Evolutionary conservation across 163 green algal genomes (phyloP), one percentile per base, ranked within the genome.

Genomic region (Trebouxia gelatinosa): DNA sequence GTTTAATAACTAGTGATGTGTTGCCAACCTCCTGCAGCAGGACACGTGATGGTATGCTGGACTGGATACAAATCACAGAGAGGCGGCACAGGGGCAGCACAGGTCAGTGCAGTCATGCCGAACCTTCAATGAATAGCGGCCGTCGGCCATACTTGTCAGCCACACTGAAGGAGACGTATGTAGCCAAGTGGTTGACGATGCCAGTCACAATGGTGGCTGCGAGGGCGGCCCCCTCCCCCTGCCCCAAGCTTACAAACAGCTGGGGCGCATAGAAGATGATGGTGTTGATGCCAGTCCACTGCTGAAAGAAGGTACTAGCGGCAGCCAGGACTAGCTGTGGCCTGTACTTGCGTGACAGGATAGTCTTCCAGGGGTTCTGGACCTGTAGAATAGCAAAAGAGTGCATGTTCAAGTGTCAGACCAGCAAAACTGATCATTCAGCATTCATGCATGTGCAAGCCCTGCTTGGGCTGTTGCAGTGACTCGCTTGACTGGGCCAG

Each of bases 211-310:
- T 87, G 17, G 88, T 87, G 61, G 88, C 87, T 0, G 91, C 80
- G 26, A 95, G 87, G 21, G 89, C 79, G 4, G 66, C 72, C 3
- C 82, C 78, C 13, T 85, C 61, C 19, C 82, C 82, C 1, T 80
- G 80, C 40, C 91, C 91, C 7, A 91, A 66, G 5, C 82, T 85
- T 62, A 88, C 72, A 81, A 96, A 94, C 19, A 96, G 64, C 64
- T 81, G 76, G 6, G 76, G 76, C 13, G 76, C 70, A 78, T 92
- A 95, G 77, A 94, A 94, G 83, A 95, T 94, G 81, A 94, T 88
- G 16, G 84, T 83, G 77, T 93, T 92, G 74, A 93, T 90, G 68
- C 90, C 90, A 51, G 66, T 88, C 66, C 83, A 81, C 82, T 94
- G 90, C 83, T 94, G 87, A 80, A 93, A 91, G 40, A 88, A 77